Base-by-base conservation (phyloP, 352 stramenopile species). In the Elongisporangium prolatum region DNA sequence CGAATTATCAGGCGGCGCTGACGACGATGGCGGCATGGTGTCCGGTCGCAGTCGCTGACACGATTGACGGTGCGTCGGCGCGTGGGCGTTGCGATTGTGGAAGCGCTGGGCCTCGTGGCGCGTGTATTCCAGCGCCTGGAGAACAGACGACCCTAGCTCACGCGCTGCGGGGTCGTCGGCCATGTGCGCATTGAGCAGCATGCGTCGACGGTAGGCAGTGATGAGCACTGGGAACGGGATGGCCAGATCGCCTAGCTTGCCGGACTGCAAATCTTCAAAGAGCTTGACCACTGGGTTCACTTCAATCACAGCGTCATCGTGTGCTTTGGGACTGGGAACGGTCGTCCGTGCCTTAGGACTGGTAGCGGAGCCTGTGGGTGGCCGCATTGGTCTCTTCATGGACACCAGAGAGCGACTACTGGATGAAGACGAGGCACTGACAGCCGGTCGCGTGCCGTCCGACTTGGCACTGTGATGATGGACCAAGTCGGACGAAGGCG, bases 161-260 rank as follows among this genome's bases (percentile, higher is more conserved):
- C 84, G 72, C 14, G 77, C 64, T 2, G 72, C 64, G 0, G 76
- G 58, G 52, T 90, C 83, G 11, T 82, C 79, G 10, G 81, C 74
- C 84, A 93, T 93, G 73, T 93, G 84, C 0, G 84, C 84, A 44
- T 91, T 87, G n/a, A 93, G 63, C 9, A 91, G 68, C 84, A 93
- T 91, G 3, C 81, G 77, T 4, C 85, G 68, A 9, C 85, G 68
- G 25, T 91, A 92, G 11, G 85, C 85, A 3, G 80, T 90, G 69
- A 93, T 93, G 21, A 92, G 67, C 18, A 89, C 73, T 1, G 85
- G 80, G 25, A 94, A 92, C 7, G 78, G 80, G 24, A 91, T 76
- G 16, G 77, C 72, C 18, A 91, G 56, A 63, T 94, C 82, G 0
- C 85, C 85, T 0, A 94, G 71, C 54, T 89, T 90, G 9, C 85